phyloP scores from a whole-genome alignment of 106 monocot genomes.

The Xerophyta viscosa region DNA sequence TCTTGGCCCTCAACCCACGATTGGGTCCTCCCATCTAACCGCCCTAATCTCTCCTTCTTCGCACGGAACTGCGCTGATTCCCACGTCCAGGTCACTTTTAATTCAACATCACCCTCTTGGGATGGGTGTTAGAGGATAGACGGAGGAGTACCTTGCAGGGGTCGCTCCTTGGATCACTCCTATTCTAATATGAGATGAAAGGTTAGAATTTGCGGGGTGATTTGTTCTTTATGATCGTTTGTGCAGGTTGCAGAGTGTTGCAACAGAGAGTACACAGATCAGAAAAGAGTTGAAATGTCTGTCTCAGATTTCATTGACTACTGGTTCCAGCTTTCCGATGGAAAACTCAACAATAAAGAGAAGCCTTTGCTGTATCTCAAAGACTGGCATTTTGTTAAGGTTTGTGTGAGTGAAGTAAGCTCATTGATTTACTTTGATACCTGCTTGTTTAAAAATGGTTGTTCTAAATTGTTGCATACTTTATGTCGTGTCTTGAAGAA shows the following conservation, averaged over 20 bases:
- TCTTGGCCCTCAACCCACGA: slow-evolving; percentile 67
- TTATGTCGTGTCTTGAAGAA: too few relatives aligned
- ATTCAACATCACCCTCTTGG: not conserved
- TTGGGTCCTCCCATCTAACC: slow-evolving; percentile 48
- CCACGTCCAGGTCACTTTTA: slow-evolving; percentile 34
- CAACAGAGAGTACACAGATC: slow-evolving; percentile 64
- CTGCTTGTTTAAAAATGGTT: not conserved
- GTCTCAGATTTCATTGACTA: slow-evolving; percentile 51
- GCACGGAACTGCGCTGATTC: slow-evolving; percentile 45
- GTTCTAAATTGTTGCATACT: not conserved
- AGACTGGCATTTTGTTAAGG: slow-evolving; percentile 99
- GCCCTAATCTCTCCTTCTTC: slow-evolving; percentile 74
- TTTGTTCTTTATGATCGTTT: not conserved
- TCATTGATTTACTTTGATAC: not conserved
- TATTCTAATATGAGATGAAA: not conserved
- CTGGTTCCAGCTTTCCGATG: slow-evolving; percentile 31
- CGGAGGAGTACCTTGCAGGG: too few relatives aligned
- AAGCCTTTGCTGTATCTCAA: slow-evolving; percentile 69
- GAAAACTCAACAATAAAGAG: not conserved
- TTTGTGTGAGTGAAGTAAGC: slow-evolving; percentile 3
- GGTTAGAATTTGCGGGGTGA: not conserved
- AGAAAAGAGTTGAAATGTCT: slow-evolving; percentile 86
- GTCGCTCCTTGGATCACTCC: not conserved
- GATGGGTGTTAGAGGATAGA: too few relatives aligned
- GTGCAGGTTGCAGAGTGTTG: slow-evolving; percentile 81